Evolutionary conservation across 257 asterid species (phyloP).

Genomic region (Solanum neorickii): DNA sequence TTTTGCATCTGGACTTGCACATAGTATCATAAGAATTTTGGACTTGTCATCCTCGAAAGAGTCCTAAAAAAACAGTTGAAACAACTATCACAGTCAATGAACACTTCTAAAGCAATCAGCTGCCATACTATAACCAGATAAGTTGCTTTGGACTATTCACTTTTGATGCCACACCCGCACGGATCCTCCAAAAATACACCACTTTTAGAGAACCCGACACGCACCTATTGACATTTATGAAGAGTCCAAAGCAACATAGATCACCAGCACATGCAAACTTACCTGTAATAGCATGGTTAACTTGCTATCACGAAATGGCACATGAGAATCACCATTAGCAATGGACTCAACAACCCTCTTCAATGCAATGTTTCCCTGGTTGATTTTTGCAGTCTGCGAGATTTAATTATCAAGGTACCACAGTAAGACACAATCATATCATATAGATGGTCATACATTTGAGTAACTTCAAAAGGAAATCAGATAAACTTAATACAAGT

Average conservation of each 20-base stretch:
- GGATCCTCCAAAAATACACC: neutral
- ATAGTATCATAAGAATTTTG: slow-evolving; percentile 83
- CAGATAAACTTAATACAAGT: neutral
- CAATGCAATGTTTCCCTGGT: slow-evolving; percentile 82
- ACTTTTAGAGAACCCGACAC: neutral
- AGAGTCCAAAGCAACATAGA: neutral
- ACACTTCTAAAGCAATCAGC: neutral
- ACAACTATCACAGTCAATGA: neutral
- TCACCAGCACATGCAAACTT: neutral
- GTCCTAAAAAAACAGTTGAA: slow-evolving; percentile 34
- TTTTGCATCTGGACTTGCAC: slow-evolving; percentile 93
- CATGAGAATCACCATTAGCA: slow-evolving; percentile 94
- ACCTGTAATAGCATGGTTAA: slow-evolving; percentile 99
- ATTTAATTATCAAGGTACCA: neutral
- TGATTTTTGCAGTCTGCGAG: slow-evolving; percentile 81
- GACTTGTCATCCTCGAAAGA: slow-evolving; percentile 91
- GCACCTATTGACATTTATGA: neutral
- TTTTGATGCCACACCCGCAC: neutral
- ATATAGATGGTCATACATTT: neutral
- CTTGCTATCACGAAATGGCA: slow-evolving; percentile 96
- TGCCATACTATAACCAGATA: neutral
- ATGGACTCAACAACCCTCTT: slow-evolving; percentile 94
- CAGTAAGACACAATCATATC: neutral
- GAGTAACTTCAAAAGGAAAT: neutral
- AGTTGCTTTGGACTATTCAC: neutral